These are phyloP conservation scores for Talaromyces rugulosus DNA, from an alignment of 2,329 filamentous ascomycete genomes.

Conservation along the genomic window DNA sequence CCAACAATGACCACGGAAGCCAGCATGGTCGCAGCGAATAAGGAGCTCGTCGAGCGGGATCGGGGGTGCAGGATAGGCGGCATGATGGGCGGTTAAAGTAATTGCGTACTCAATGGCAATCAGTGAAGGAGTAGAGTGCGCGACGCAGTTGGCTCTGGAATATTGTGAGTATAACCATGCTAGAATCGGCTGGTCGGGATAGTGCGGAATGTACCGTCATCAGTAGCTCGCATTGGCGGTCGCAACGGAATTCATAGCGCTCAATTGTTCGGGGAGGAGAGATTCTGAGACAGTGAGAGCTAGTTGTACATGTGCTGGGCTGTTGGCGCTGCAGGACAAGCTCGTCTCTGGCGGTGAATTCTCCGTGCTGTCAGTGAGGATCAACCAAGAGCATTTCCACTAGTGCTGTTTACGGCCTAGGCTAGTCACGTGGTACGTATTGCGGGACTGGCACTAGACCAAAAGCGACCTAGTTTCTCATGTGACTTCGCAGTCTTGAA, in stretches of 20 bases:
- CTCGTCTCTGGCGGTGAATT: neutral
- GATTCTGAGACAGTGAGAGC: neutral
- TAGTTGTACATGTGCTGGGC: neutral
- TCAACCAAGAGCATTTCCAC: neutral
- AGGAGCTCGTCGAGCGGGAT: constrained; percentile 85
- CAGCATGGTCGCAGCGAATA: constrained; percentile 89
- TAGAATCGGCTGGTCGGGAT: neutral
- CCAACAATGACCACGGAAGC: constrained; percentile 90
- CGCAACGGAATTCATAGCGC: constrained; percentile 7
- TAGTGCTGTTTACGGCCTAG: neutral
- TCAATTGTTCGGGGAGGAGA: constrained; percentile 7
- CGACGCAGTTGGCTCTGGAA: neutral
- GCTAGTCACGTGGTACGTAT: too few species aligned
- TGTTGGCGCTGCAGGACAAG: neutral
- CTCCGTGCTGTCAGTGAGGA: neutral
- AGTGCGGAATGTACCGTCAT: constrained; percentile 3
- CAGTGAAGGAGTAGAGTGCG: neutral
- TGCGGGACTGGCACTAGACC: neutral
- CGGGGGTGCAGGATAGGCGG: constrained; percentile 84
- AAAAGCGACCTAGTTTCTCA: neutral
- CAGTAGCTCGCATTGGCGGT: neutral
- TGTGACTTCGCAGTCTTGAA: neutral
- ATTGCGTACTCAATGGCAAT: neutral
- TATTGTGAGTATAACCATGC: neutral
- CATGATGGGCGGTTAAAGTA: constrained; percentile 49